phyloP scores from a whole-genome alignment of 2,329 filamentous ascomycete species.

The Dactylellina sp. region DNA sequence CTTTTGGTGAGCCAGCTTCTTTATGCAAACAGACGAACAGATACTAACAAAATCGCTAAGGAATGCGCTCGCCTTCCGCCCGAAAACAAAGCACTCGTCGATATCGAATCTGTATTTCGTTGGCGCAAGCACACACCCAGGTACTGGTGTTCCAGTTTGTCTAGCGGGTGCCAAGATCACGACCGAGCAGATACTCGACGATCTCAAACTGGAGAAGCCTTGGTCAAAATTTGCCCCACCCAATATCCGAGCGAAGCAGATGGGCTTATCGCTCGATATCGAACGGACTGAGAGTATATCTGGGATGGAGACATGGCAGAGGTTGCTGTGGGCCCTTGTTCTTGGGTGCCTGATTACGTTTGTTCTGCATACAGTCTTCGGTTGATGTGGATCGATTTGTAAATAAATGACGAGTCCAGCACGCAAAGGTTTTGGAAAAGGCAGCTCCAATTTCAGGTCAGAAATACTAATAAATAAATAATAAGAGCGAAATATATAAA shows the following conservation, averaged over 20 bases:
- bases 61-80: conserved; percentile 76
- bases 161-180: conserved; percentile 76
- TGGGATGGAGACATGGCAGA: conserved; percentile 44
- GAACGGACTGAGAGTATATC: conserved; percentile 31
- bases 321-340: conserved; percentile 20
- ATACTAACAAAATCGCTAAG: conserved; percentile 7
- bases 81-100: conserved; percentile 69
- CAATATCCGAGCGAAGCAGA: conserved; percentile 25
- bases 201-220: conserved; percentile 45
- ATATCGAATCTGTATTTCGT: conserved; percentile 75
- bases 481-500: too few relatives aligned
- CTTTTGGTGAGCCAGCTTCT: conserved; percentile 68
- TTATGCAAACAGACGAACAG: neutral
- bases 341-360: conserved; percentile 26
- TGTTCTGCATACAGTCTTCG: conserved; percentile 9
- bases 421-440: neutral
- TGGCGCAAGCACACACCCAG: conserved; percentile 79
- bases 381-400: conserved; percentile 5
- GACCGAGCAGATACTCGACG: conserved; percentile 51
- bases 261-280: conserved; percentile 38
- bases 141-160: conserved; percentile 80
- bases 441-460: too few relatives aligned
- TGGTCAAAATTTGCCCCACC: conserved; percentile 34
- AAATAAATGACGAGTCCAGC: neutral
- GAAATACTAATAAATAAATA: too few relatives aligned